phyloP scores from a whole-genome alignment of 371 early-diverging fungal genomes.

The Amoeboradix gromovi region DNA sequence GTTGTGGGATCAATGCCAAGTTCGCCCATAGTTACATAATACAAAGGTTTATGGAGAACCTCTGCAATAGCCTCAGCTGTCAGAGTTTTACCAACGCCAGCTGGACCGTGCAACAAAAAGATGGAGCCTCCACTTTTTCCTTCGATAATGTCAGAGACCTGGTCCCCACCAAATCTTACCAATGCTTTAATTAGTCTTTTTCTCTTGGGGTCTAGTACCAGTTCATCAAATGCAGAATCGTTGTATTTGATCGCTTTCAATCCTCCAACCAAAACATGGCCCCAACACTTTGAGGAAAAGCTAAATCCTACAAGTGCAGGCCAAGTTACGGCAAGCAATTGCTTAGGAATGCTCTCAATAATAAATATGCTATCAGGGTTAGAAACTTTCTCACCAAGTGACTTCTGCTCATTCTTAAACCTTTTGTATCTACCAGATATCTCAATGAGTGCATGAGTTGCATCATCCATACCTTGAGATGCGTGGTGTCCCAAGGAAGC shows the following conservation, averaged over 20 bases:
- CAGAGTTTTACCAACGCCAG: constrained; percentile 32
- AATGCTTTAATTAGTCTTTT: constrained; percentile 18
- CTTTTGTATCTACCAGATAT: constrained; percentile 10
- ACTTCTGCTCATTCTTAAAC: constrained; percentile 3
- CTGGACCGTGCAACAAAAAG: constrained; percentile 30
- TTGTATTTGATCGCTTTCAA: constrained; percentile 13
- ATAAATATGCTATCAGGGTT: constrained; percentile 1
- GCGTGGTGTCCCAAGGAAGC: constrained; percentile 11
- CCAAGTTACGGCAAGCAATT: constrained; percentile 9
- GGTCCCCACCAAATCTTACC: constrained; percentile 11
- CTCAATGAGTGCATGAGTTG: constrained; percentile 10
- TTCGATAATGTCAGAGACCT: constrained; percentile 13
- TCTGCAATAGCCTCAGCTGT: constrained; percentile 39
- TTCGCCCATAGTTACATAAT: constrained; percentile 22
- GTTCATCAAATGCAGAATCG: constrained; percentile 18
- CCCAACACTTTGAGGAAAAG: constrained; percentile 20
- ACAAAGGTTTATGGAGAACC: constrained; percentile 15
- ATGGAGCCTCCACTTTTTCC: constrained; percentile 20
- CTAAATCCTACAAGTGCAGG: constrained; percentile 21
- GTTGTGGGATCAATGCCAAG: constrained; percentile 16
- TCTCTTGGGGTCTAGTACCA: constrained; percentile 13
- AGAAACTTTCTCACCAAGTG: background rate
- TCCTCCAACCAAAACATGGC: constrained; percentile 16
- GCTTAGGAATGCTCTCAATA: constrained; percentile 6
- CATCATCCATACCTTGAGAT: constrained; percentile 12